phyloP scores from a whole-genome alignment of 768 basidiomycete genomes.

The Chlorophyllum brunneum region DNA sequence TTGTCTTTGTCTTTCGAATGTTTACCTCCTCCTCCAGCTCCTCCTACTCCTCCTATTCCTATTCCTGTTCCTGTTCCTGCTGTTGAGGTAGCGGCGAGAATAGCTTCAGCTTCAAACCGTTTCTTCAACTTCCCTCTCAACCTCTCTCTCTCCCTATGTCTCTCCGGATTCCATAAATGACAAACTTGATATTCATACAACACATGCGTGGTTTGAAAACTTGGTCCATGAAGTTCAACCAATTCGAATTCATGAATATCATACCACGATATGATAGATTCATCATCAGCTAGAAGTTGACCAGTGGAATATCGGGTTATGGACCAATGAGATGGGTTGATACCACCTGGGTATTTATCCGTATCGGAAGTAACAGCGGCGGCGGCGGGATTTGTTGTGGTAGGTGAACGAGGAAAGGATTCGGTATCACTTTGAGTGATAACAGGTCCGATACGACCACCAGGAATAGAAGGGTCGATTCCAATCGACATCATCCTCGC shows the following conservation, averaged over 20 bases:
- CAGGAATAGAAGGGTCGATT: not conserved
- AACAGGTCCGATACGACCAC: constrained; percentile 5
- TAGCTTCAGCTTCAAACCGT: constrained; percentile 1
- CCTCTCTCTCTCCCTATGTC: constrained; percentile 8
- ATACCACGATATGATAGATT: constrained; percentile 58
- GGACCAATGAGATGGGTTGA: constrained; percentile 29
- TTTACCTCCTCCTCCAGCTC: not conserved
- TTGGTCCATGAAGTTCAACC: constrained; percentile 57
- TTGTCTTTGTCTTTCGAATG: not conserved
- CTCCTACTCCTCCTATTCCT: not conserved
- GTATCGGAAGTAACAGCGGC: not conserved
- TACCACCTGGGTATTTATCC: constrained; percentile 12
- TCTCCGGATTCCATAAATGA: constrained; percentile 11
- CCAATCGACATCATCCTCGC: not conserved
- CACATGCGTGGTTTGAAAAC: constrained; percentile 10
- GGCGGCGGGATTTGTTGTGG: not conserved
- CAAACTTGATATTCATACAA: constrained; percentile 16
- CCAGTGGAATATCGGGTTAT: constrained; percentile 68
- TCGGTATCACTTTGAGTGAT: not conserved
- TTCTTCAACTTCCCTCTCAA: constrained; percentile 13
- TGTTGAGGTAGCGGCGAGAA: not conserved
- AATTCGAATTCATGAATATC: constrained; percentile 59
- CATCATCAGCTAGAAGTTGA: constrained; percentile 60
- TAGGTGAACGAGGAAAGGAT: not conserved
- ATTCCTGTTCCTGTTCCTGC: not conserved